Percentiles rank a stretch among this genome's conserved stretches.
Evolutionary conservation across 2,329 filamentous ascomycete genomes (phyloP).

Genomic region (Phialophora verrucosa): DNA sequence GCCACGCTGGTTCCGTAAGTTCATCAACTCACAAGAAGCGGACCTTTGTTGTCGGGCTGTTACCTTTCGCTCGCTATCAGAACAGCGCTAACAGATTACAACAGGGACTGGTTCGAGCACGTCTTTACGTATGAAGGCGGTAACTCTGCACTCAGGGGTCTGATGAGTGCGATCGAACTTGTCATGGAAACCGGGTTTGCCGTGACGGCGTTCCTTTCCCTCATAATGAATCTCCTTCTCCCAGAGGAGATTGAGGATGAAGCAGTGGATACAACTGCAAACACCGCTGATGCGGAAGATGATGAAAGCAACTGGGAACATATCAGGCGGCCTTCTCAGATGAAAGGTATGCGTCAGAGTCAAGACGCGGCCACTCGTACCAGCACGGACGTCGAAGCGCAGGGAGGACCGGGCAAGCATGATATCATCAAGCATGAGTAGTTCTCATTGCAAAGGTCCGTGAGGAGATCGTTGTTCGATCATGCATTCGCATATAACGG

Average conservation of each 20-base stretch:
- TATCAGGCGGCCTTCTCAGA: constrained; percentile 27
- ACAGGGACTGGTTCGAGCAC: constrained; percentile 48
- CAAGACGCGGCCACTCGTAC: constrained; percentile 13
- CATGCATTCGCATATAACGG: background rate
- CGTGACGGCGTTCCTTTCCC: constrained; percentile 72
- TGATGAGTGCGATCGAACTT: constrained; percentile 61
- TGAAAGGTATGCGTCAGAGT: constrained; percentile 18
- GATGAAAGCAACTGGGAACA: constrained; percentile 36
- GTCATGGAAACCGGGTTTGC: constrained; percentile 68
- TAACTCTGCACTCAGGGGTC: constrained; percentile 72
- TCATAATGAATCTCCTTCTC: constrained; percentile 75
- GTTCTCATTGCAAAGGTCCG: background rate
- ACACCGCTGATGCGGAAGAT: constrained; percentile 28
- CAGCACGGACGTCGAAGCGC: constrained; percentile 20
- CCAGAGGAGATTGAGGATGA: constrained; percentile 71
- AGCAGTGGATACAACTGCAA: constrained; percentile 31
- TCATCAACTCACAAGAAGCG: background rate
- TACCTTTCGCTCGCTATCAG: background rate
- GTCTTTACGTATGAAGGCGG: constrained; percentile 53
- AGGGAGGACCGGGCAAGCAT: constrained; percentile 3
- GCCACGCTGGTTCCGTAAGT: constrained; percentile 50
- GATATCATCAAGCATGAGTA: constrained; percentile 1
- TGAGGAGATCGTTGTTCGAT: background rate
- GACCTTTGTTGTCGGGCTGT: background rate
- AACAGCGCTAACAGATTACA: background rate